phyloP scores from a whole-genome alignment of 2,329 filamentous ascomycete species.

The Arthrobotrys entomopaga region DNA sequence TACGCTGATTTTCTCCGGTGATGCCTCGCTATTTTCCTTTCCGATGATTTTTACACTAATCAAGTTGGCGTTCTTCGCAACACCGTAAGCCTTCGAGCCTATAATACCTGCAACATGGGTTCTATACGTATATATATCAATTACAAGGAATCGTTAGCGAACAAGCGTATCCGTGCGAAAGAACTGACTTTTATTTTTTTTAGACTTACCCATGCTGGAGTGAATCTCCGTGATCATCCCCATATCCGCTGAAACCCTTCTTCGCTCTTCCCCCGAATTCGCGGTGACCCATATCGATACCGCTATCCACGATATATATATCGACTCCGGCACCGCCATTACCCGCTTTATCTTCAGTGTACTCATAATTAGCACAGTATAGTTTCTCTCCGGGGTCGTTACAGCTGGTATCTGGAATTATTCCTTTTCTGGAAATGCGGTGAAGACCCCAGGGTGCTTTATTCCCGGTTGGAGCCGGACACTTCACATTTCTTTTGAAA shows the following conservation, averaged over 20 bases:
- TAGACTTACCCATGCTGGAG: background rate
- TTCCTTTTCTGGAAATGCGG: constrained; percentile 8
- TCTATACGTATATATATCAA: no score
- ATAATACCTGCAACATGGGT: constrained; percentile 55
- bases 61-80: constrained; percentile 65
- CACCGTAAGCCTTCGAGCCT: constrained; percentile 61
- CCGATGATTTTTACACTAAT: constrained; percentile 65
- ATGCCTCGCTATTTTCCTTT: constrained; percentile 59
- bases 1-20: constrained; percentile 49
- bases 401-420: background rate
- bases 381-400: constrained; percentile 5
- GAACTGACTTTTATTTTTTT: background rate
- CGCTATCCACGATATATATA: constrained; percentile 17
- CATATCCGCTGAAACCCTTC: constrained; percentile 61
- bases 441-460: constrained; percentile 25
- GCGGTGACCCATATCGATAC: constrained; percentile 58
- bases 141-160: background rate
- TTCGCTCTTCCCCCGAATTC: constrained; percentile 59
- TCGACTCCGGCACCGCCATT: constrained; percentile 60
- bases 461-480: background rate
- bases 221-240: background rate
- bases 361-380: constrained; percentile 58
- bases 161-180: background rate
- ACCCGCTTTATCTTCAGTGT: constrained; percentile 51
- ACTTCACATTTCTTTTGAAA: background rate